These are phyloP conservation scores for Globisporangium heterothallicum DNA, from an alignment of 352 stramenopile genomes.

Conservation along the genomic window DNA sequence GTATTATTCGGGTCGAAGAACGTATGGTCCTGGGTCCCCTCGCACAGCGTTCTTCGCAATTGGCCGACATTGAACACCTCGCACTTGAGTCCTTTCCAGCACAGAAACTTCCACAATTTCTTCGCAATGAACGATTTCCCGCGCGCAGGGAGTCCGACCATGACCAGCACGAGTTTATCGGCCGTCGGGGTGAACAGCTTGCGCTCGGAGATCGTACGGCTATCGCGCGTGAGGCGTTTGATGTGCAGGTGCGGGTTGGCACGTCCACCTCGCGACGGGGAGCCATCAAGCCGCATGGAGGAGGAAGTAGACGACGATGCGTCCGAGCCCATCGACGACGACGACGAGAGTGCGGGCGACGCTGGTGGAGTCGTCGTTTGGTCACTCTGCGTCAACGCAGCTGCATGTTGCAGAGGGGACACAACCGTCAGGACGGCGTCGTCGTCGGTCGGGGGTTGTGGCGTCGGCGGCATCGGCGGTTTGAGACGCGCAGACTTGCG, in stretches of 20 bases:
- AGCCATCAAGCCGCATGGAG: slow-evolving; percentile 4
- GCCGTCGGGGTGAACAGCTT: slow-evolving; percentile 75
- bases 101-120: slow-evolving; percentile 80
- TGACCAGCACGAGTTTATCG: slow-evolving; percentile 94
- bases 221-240: slow-evolving; percentile 13
- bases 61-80: slow-evolving; percentile 95
- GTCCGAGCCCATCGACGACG: slow-evolving; percentile 7
- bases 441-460: background rate
- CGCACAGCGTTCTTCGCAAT: slow-evolving; percentile 82
- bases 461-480: slow-evolving; percentile 3
- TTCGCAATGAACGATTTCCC: slow-evolving; percentile 96
- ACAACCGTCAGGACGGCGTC: background rate
- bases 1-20: slow-evolving; percentile 93
- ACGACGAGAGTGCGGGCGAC: slow-evolving; percentile 13
- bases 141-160: slow-evolving; percentile 92
- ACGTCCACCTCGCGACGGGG: background rate
- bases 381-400: background rate
- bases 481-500: slow-evolving; percentile 13
- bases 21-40: slow-evolving; percentile 68
- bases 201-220: slow-evolving; percentile 54
- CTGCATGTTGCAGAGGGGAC: slow-evolving; percentile 3
- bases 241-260: slow-evolving; percentile 8
- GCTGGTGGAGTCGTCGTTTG: background rate
- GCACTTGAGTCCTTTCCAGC: slow-evolving; percentile 73
- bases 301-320: no score